phyloP scores from a whole-genome alignment of 257 asterid species.

The Solanum dulcamara region DNA sequence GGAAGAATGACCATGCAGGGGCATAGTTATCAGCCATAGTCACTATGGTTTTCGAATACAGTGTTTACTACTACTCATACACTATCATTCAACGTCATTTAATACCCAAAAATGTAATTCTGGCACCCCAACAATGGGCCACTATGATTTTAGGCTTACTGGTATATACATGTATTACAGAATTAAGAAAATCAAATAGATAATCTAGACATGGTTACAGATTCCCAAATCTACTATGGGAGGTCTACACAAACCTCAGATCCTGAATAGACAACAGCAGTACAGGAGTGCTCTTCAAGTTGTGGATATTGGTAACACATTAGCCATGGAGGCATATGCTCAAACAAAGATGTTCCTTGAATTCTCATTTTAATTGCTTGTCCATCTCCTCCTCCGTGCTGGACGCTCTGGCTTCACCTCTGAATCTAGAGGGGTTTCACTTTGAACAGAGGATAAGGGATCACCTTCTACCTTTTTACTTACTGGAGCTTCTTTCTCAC shows the following conservation, averaged over 20 bases:
- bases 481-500: slow-evolving; percentile 50
- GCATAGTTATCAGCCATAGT: not conserved
- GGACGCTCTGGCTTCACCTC: slow-evolving; percentile 93
- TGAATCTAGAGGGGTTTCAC: slow-evolving; percentile 39
- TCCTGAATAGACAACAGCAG: slow-evolving; percentile 4
- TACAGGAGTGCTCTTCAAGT: not conserved
- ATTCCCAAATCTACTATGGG: not conserved
- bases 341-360: not conserved
- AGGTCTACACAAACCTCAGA: not conserved
- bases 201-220: not conserved
- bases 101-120: not conserved
- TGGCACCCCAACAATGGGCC: slow-evolving; percentile 7
- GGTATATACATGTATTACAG: slow-evolving; percentile 1
- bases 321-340: not conserved
- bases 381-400: slow-evolving; percentile 90
- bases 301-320: not conserved
- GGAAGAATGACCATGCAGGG: not conserved
- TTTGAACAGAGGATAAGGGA: slow-evolving; percentile 29
- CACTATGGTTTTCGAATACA: not conserved
- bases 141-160: not conserved
- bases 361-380: slow-evolving; percentile 34
- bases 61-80: slow-evolving; percentile 1
- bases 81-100: slow-evolving; percentile 1
- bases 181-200: not conserved
- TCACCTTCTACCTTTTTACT: slow-evolving; percentile 51